Evolutionary conservation across 768 basidiomycete genomes (phyloP).

Genomic region (Boletus sp.): DNA sequence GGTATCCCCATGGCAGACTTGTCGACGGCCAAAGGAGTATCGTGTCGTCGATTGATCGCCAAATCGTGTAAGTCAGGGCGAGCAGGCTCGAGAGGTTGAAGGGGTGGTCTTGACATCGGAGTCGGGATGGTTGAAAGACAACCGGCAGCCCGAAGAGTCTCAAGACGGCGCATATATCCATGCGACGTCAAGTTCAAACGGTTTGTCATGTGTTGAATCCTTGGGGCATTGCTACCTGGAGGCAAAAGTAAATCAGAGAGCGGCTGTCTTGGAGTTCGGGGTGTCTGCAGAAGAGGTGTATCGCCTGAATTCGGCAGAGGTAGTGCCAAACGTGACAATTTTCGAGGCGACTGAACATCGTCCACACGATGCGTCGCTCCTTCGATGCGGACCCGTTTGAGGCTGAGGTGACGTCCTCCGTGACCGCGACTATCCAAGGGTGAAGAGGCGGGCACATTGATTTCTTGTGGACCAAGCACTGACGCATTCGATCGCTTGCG

Average conservation of each 20-base stretch:
- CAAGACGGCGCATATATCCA: conserved; percentile 6
- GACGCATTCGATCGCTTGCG: conserved; percentile 1
- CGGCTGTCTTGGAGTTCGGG: conserved; percentile 18
- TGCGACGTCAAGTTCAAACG: not conserved
- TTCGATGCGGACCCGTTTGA: conserved; percentile 19
- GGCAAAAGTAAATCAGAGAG: conserved; percentile 17
- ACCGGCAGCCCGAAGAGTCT: not conserved
- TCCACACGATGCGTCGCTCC: not conserved
- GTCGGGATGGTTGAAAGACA: not conserved
- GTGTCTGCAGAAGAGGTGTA: conserved; percentile 3
- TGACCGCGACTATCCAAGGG: conserved; percentile 9
- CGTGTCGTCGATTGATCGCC: not conserved
- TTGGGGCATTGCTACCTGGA: not conserved
- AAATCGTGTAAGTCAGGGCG: not conserved
- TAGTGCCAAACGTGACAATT: conserved; percentile 7
- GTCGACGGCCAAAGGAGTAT: not conserved
- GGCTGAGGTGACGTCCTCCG: not conserved
- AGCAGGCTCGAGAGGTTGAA: not conserved
- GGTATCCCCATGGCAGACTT: not conserved
- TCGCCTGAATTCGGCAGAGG: not conserved
- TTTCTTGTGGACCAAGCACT: not conserved
- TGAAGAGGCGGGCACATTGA: not conserved
- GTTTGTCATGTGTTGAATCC: not conserved
- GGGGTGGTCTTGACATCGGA: not conserved
- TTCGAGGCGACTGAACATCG: conserved; percentile 3